Evolutionary conservation across 768 basidiomycete species (phyloP).

Genomic region (Arthromyces matolae): DNA sequence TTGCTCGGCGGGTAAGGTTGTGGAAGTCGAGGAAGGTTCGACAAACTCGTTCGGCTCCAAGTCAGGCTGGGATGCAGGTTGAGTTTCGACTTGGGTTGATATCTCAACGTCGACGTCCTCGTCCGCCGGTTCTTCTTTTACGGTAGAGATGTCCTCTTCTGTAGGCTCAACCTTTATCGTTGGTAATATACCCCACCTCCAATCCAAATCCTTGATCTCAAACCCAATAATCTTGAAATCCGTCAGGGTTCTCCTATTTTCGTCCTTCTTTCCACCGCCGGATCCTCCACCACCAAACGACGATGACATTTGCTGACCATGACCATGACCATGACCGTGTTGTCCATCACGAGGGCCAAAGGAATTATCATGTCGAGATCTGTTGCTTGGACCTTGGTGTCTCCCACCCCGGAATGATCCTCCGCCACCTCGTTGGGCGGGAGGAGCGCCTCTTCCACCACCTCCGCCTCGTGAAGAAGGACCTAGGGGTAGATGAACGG

Average conservation of each 20-base stretch:
- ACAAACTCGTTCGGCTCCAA: too few species aligned
- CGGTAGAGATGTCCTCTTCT: background rate
- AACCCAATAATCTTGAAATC: conserved; percentile 97
- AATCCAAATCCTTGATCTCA: conserved; percentile 75
- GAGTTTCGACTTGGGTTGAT: too few species aligned
- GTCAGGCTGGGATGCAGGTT: too few species aligned
- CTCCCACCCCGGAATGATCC: conserved; percentile 32
- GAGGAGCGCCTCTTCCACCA: conserved; percentile 45
- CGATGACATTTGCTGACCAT: conserved; percentile 33
- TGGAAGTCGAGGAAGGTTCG: too few species aligned
- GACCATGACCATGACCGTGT: too few species aligned
- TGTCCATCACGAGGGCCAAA: conserved; percentile 50
- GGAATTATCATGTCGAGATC: conserved; percentile 42
- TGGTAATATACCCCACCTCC: conserved; percentile 78
- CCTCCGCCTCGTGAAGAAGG: conserved; percentile 29
- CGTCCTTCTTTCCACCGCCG: conserved; percentile 61
- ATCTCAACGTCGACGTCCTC: conserved; percentile 28
- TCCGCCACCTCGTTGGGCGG: too few species aligned
- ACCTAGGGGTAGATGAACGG: conserved; percentile 14
- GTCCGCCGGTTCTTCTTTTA: conserved; percentile 31
- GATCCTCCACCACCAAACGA: conserved; percentile 1
- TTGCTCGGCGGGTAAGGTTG: conserved; percentile 19
- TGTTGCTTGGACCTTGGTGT: conserved; percentile 38
- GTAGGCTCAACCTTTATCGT: conserved; percentile 30
- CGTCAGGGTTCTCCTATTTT: conserved; percentile 87